phyloP scores from a whole-genome alignment of 2,329 filamentous ascomycete species.

The Diaporthe amygdali region DNA sequence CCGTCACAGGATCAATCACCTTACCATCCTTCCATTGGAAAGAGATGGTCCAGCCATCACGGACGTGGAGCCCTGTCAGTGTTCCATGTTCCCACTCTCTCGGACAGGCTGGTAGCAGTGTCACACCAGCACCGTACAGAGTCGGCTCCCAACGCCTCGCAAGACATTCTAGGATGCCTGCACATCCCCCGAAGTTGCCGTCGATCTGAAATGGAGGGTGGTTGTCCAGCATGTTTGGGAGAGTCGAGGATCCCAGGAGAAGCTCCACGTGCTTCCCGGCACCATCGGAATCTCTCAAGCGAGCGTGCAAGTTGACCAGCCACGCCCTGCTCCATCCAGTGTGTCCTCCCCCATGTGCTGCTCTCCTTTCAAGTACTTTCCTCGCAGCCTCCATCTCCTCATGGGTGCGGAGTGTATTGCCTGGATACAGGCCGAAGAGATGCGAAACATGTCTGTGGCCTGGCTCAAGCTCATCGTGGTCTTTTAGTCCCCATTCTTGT shows the following conservation, averaged over 20 bases:
- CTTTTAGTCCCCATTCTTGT: slow-evolving; percentile 44
- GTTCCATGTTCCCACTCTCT: slow-evolving; percentile 38
- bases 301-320: slow-evolving; percentile 53
- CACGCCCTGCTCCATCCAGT: slow-evolving; percentile 59
- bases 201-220: slow-evolving; percentile 56
- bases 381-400: slow-evolving; percentile 35
- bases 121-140: slow-evolving; percentile 30
- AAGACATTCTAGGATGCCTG: slow-evolving; percentile 51
- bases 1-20: slow-evolving; percentile 18
- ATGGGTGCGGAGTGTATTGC: slow-evolving; percentile 38
- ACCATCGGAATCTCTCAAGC: slow-evolving; percentile 43
- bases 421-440: slow-evolving; percentile 54
- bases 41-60: slow-evolving; percentile 41
- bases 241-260: slow-evolving; percentile 45
- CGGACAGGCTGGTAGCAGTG: slow-evolving; percentile 44
- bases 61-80: slow-evolving; percentile 39
- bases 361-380: slow-evolving; percentile 35
- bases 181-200: slow-evolving; percentile 54
- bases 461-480: slow-evolving; percentile 47
- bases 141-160: slow-evolving; percentile 42
- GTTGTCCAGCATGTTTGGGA: slow-evolving; percentile 50
- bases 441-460: slow-evolving; percentile 58
- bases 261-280: slow-evolving; percentile 42
- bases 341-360: slow-evolving; percentile 45
- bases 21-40: slow-evolving; percentile 40